Evolutionary conservation across 495 filamentous ascomycete species (phyloP), one percentile per base, ranked within the genome.

Genomic region (Hypoxylon lienhwacheense): DNA sequence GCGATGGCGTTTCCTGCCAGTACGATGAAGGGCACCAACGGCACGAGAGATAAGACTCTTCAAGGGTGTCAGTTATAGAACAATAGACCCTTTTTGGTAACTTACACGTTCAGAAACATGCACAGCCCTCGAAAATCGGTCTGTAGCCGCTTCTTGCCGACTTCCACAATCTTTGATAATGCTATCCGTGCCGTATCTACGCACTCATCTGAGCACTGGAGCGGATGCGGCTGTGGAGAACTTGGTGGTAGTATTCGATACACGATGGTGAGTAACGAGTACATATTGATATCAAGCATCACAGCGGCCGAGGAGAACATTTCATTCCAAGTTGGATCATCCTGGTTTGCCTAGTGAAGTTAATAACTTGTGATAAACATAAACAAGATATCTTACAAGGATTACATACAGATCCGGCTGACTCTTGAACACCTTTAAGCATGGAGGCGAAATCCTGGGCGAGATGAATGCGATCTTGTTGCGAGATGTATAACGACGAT

Each of bases 11-110:
- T 79, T 70, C 84, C 85, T 66, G 86, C 86, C 5, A 88, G 67
- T 3, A 87, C 80, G 33, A 85, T 83, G 60, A 85, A 82, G 0
- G 84, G 83, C n/a, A 81, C 77, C 50, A 88, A 85, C 4, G 84
- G 85, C 6, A 80, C 74, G 42, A 82, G 72, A 24, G 44, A 61
- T 10, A 64, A 6, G 19, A 54, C 43, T 8, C 61, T 42, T 11
- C 4, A 17, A 10, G 10, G 1, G 6, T 14, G 39, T 61, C 22
- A 61, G 21, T 15, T 3, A 7, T n/a, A 26, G 14, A n/a, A 25
- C 1, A 20, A 28, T 16, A 5, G 21, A 8, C 2, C 3, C 11
- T 33, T n/a, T 22, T 1, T 1, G 14, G 1, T 0, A 19, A 50
- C 61, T 35, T 51, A 64, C 61, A 50, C 28, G 31, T 64, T 64